Conservation (phyloP, 2,329 filamentous ascomycete species). For the Epichloe sylvatica region DNA sequence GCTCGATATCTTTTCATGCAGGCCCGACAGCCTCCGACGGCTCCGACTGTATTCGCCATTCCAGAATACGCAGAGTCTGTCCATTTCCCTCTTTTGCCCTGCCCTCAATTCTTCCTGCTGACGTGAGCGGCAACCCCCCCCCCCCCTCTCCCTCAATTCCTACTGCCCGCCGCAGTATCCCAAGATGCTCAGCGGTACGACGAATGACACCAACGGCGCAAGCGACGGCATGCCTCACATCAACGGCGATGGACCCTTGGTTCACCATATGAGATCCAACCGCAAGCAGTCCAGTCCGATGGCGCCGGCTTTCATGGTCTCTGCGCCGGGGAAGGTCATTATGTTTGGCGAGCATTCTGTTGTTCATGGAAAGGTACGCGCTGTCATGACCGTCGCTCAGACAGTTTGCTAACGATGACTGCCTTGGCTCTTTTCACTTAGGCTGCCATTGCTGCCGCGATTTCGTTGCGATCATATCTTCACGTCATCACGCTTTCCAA, state of each 20-base stretch:
- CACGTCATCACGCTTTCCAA: conserved; percentile 91
- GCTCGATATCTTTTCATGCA: neutral
- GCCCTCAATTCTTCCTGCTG: neutral
- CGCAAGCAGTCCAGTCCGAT: conserved; percentile 50
- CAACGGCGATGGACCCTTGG: conserved; percentile 22
- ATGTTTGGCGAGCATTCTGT: conserved; percentile 96
- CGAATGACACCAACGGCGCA: conserved; percentile 14
- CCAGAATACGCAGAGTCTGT: neutral
- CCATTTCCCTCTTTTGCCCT: neutral
- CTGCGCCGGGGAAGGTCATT: conserved; percentile 94
- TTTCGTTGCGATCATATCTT: conserved; percentile 90
- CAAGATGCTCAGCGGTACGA: conserved; percentile 10
- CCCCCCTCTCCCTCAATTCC: neutral
- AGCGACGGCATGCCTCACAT: conserved; percentile 15
- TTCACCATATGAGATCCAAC: conserved; percentile 26
- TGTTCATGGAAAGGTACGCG: conserved; percentile 78
- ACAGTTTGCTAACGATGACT: neutral
- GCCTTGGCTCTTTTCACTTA: conserved; percentile 21
- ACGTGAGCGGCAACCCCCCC: neutral
- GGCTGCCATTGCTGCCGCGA: conserved; percentile 87
- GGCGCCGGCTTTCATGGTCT: conserved; percentile 93
- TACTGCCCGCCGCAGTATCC: neutral
- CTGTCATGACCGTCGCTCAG: neutral
- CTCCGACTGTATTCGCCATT: neutral
- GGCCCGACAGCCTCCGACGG: neutral